These are phyloP conservation scores for Huntiella moniliformis DNA, from an alignment of 2,329 filamentous ascomycete species.

Conservation along the genomic window DNA sequence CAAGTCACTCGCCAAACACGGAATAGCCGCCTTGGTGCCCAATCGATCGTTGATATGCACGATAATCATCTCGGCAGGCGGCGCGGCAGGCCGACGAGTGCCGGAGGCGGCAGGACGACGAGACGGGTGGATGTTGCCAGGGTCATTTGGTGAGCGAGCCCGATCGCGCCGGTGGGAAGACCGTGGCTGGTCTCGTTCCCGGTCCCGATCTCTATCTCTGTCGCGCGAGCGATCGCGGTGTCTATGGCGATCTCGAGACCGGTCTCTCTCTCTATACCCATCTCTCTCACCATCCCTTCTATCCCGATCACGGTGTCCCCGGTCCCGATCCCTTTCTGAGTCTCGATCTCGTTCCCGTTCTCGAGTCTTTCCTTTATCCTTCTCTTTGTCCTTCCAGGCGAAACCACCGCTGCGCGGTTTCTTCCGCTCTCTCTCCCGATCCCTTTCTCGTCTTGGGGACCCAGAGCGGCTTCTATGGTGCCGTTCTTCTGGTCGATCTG, in stretches of 20 bases:
- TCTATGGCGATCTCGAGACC: constrained; percentile 1
- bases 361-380: constrained; percentile 7
- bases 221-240: constrained; percentile 1
- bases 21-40: constrained; percentile 86
- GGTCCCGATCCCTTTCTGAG: not conserved
- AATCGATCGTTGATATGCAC: constrained; percentile 90
- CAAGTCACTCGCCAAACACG: constrained; percentile 68
- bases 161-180: no score
- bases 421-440: constrained; percentile 20
- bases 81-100: constrained; percentile 10
- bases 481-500: not conserved
- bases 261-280: constrained; percentile 15
- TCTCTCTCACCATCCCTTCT: constrained; percentile 13
- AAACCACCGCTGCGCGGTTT: constrained; percentile 23
- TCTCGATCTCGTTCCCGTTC: not conserved
- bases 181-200: constrained; percentile 13
- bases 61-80: constrained; percentile 65
- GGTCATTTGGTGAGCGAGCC: constrained; percentile 16
- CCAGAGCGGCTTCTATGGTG: not conserved
- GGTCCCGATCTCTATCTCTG: constrained; percentile 18
- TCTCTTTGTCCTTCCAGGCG: constrained; percentile 34
- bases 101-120: constrained; percentile 12
- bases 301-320: constrained; percentile 15
- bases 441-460: constrained; percentile 21
- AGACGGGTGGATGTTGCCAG: constrained; percentile 15